These are phyloP conservation scores for Mortierella alpina DNA, from an alignment of 192 early-diverging fungal species.

Conservation along the genomic window DNA sequence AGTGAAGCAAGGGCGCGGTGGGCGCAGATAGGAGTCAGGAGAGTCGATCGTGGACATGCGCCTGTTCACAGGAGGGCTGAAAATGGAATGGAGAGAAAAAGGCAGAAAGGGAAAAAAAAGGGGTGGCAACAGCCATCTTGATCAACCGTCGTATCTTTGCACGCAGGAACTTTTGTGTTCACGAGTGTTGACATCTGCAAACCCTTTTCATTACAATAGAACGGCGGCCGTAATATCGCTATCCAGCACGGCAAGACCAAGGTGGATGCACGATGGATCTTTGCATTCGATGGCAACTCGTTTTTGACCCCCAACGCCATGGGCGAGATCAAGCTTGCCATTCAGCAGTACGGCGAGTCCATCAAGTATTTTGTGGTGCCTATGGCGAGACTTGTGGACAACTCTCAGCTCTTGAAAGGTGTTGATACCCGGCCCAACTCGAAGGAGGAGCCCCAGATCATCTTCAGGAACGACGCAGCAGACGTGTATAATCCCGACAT, in stretches of 20 bases:
- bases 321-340: constrained; percentile 62
- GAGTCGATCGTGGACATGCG: too few relatives aligned
- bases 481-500: constrained; percentile 69
- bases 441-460: constrained; percentile 71
- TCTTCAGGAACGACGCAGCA: constrained; percentile 65
- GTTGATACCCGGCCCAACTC: constrained; percentile 64
- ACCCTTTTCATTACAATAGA: constrained; percentile 42
- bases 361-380: constrained; percentile 72
- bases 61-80: neutral
- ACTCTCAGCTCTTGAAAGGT: constrained; percentile 62
- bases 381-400: constrained; percentile 70
- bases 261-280: constrained; percentile 65
- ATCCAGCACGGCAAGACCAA: constrained; percentile 61
- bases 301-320: constrained; percentile 66
- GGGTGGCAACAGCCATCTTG: neutral
- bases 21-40: too few relatives aligned
- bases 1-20: too few relatives aligned
- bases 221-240: constrained; percentile 69
- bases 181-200: too few relatives aligned
- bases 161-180: too few relatives aligned
- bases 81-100: neutral
- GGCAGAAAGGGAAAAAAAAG: constrained; percentile 5
- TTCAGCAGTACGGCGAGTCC: constrained; percentile 57
- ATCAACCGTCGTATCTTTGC: too few relatives aligned
- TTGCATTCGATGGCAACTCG: constrained; percentile 75